Percentiles rank a stretch among this genome's conserved stretches.
Evolutionary conservation across 768 basidiomycete species (phyloP).

Genomic region (Dendrothele bispora): DNA sequence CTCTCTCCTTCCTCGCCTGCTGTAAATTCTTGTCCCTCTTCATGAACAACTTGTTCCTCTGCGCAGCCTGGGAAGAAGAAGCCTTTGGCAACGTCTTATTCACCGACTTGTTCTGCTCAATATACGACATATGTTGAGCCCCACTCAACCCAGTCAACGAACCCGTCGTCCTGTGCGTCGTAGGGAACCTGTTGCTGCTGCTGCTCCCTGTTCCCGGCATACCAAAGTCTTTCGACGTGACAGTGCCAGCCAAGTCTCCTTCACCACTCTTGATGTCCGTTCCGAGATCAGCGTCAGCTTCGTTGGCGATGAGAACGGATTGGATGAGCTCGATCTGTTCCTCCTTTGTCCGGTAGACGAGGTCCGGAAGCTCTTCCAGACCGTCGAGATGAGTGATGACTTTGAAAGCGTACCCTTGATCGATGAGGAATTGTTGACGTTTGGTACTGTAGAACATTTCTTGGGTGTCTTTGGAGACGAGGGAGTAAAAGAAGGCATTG

Average conservation of each 20-base stretch:
- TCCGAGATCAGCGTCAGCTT: slow-evolving; percentile 86
- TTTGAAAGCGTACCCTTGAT: slow-evolving; percentile 99
- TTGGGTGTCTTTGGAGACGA: slow-evolving; percentile 98
- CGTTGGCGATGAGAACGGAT: slow-evolving; percentile 87
- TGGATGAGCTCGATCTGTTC: slow-evolving; percentile 97
- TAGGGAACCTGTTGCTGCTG: slow-evolving; percentile 62
- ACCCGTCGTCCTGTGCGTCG: slow-evolving; percentile 76
- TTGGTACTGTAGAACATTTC: slow-evolving; percentile 99
- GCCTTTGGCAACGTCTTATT: slow-evolving; percentile 74
- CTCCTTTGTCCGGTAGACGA: slow-evolving; percentile 88
- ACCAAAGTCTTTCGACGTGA: slow-evolving; percentile 86
- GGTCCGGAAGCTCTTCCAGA: slow-evolving; percentile 77
- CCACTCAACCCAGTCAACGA: slow-evolving; percentile 84
- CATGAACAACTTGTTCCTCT: slow-evolving; percentile 77
- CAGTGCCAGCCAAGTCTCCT: slow-evolving; percentile 82
- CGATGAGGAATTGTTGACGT: slow-evolving; percentile 97
- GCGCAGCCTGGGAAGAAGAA: slow-evolving; percentile 33
- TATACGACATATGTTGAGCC: slow-evolving; percentile 89
- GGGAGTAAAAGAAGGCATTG: slow-evolving; percentile 99
- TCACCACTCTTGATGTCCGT: slow-evolving; percentile 81
- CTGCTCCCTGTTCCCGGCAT: too few relatives aligned
- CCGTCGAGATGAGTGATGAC: slow-evolving; percentile 98
- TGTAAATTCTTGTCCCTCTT: slow-evolving; percentile 82
- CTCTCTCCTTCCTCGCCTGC: slow-evolving; percentile 42
- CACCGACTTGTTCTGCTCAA: slow-evolving; percentile 88